Evolutionary conservation across 805 yeast genomes (phyloP), one percentile per base, ranked within the genome.

Genomic region (Kluyveromyces nonfermentans): DNA sequence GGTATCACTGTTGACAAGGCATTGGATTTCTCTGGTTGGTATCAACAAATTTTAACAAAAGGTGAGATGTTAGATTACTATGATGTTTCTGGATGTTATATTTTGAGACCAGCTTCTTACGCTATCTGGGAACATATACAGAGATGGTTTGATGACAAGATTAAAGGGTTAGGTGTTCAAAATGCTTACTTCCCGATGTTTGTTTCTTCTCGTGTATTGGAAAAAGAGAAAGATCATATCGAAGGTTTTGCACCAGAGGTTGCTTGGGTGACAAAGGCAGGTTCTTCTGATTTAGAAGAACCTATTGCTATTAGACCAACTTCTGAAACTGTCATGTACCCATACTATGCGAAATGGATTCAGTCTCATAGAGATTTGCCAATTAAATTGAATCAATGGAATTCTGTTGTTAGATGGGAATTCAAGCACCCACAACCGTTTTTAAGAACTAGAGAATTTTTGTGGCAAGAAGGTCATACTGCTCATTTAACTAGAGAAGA

Each of bases 381-480:
- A 49, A 74, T 93, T 69, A 85, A 85, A 60, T 77, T 93, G 62
- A 93, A 93, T 74, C 99, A 93, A 72, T 93, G 99, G 99, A 94
- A 94, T 73, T 89, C 97, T 16, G 99, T 93, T 37, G 99, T 93
- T 41, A 84, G 99, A 74, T 93, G 98, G 99, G 99, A 93, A 71
- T 93, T 93, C 73, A 93, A 93, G 74, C 97, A 93, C 68, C 99
- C 99, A 46, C 99, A 93, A 72, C 99, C 99, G 41, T 93, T 93
- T 69, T 72, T 93, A 63, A 85, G 99, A 77, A 94, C 98, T 12
- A 84, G 99, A 72, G 99, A 93, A 71, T 93, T 93, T 71, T 74
- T 93, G 67, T 93, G 99, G 99, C 99, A 93, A 72, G 99, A 93
- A 72, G 99, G 99, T 57, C 99, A 93, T 73, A 93, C 98, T 41